phyloP scores from a whole-genome alignment of 2,329 filamentous ascomycete genomes.

The Cladosporium colombiae region DNA sequence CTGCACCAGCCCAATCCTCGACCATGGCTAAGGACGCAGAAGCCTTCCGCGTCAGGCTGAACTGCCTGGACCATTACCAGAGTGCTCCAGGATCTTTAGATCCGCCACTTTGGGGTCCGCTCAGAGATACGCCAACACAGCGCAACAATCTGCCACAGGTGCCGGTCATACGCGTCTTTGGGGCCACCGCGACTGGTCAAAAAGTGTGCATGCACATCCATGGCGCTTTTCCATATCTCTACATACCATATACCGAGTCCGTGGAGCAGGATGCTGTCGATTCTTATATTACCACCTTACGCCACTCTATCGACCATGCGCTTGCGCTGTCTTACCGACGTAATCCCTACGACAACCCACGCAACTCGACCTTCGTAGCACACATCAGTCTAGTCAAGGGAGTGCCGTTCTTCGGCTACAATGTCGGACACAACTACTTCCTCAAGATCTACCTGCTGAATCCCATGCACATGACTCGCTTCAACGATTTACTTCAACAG shows the following conservation, averaged over 20 bases:
- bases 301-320: conserved; percentile 87
- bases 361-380: conserved; percentile 74
- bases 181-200: conserved; percentile 89
- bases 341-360: conserved; percentile 64
- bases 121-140: conserved; percentile 60
- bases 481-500: conserved; percentile 83
- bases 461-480: conserved; percentile 79
- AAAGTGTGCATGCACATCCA: conserved; percentile 96
- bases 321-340: conserved; percentile 81
- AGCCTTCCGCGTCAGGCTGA: conserved; percentile 81
- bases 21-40: conserved; percentile 32
- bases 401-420: conserved; percentile 91
- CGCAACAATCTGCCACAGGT: conserved; percentile 68
- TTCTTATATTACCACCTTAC: conserved; percentile 73
- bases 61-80: conserved; percentile 96
- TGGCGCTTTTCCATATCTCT: conserved; percentile 94
- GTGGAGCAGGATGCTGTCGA: conserved; percentile 56
- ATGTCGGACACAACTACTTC: conserved; percentile 87
- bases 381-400: conserved; percentile 91
- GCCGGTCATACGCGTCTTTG: conserved; percentile 87
- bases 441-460: conserved; percentile 95
- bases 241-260: conserved; percentile 53
- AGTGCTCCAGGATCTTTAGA: conserved; percentile 76
- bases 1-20: conserved; percentile 23
- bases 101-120: conserved; percentile 60